Evolutionary conservation across 139 green algal genomes (phyloP).

Genomic region (Coelastrella sp.): DNA sequence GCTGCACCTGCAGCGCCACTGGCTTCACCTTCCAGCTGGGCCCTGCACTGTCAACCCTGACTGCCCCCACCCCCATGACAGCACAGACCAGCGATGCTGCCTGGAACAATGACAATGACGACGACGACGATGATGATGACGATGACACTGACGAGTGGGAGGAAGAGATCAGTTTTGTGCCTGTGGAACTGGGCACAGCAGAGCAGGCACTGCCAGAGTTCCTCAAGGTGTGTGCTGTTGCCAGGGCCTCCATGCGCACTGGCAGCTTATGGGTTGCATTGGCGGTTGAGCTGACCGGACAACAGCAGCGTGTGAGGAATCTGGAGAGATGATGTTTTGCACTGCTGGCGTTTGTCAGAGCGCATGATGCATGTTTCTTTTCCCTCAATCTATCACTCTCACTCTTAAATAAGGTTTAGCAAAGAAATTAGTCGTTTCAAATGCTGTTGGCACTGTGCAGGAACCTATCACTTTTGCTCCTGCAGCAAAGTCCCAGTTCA

Average conservation of each 20-base stretch:
- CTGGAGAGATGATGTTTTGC: too few relatives aligned
- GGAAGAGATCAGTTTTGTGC: conserved; percentile 45
- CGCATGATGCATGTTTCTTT: neutral
- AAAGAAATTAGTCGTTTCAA: neutral
- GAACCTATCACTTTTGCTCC: conserved; percentile 36
- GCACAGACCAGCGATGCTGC: neutral
- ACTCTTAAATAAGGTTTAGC: neutral
- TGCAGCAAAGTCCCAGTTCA: conserved; percentile 3
- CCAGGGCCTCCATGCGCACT: too few relatives aligned
- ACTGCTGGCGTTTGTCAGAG: too few relatives aligned
- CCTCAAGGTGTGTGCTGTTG: conserved; percentile 13
- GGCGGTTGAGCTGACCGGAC: too few relatives aligned
- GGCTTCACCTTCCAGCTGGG: conserved; percentile 45
- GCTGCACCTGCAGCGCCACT: conserved; percentile 13
- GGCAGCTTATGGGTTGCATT: too few relatives aligned
- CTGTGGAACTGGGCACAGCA: conserved; percentile 20
- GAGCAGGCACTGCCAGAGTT: conserved; percentile 36
- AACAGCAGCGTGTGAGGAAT: too few relatives aligned
- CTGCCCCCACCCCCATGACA: conserved; percentile 14
- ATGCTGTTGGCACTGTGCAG: conserved; percentile 16
- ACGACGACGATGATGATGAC: conserved; percentile 19
- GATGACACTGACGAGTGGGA: neutral
- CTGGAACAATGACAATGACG: neutral
- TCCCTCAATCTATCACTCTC: neutral
- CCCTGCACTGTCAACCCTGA: conserved; percentile 32